Evolutionary conservation across 441 rosid genomes (phyloP).

Genomic region (Populus hybrid): DNA sequence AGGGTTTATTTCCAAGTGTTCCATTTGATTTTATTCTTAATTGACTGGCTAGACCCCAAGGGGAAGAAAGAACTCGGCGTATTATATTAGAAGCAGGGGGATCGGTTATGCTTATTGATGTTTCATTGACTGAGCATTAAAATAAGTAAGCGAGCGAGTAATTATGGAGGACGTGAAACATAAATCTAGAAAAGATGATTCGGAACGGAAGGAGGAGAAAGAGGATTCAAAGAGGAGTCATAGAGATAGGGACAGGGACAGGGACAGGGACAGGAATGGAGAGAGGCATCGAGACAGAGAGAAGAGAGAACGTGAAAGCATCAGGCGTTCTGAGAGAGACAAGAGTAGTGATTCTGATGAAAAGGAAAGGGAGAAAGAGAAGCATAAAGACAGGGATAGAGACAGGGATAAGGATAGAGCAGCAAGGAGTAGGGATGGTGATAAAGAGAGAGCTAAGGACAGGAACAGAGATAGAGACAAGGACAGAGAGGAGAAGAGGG

Average conservation of each 20-base stretch:
- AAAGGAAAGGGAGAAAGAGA: conserved; percentile 42
- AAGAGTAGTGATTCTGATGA: conserved; percentile 45
- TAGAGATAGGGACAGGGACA: conserved; percentile 48
- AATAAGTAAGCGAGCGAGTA: background rate
- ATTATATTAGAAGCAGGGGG: no score
- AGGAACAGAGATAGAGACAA: no score
- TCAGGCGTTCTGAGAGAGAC: conserved; percentile 33
- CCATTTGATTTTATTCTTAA: no score
- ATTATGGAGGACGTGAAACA: conserved; percentile 40
- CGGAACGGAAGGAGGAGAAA: conserved; percentile 38
- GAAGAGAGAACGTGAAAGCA: conserved; percentile 41
- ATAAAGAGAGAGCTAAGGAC: background rate
- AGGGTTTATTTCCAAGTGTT: no score
- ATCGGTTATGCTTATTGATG: background rate
- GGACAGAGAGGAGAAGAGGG: no score
- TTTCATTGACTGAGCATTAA: background rate
- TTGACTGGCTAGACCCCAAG: no score
- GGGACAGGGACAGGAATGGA: conserved; percentile 5
- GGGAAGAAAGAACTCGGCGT: no score
- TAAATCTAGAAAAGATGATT: conserved; percentile 39
- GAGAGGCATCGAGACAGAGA: conserved; percentile 36
- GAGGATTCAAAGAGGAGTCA: conserved; percentile 38
- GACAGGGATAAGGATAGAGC: conserved; percentile 12
- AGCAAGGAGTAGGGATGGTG: conserved; percentile 10
- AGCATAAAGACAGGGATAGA: conserved; percentile 19